Conservation (phyloP, 345 rosid genomes). For the Passiflora organensis region DNA sequence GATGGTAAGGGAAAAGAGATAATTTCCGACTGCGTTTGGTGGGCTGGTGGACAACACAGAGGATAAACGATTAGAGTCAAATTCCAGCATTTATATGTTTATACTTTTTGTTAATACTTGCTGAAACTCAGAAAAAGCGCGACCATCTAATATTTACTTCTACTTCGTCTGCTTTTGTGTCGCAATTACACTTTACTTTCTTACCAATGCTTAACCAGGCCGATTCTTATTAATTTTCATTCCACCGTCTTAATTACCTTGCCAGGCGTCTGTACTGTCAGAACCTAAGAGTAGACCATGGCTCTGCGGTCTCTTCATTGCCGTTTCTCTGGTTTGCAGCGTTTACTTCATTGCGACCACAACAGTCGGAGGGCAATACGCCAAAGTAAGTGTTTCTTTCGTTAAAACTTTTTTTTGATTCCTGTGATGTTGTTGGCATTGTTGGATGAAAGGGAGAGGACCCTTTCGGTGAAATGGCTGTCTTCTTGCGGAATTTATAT, state of each 20-base stretch:
- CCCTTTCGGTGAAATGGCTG: not conserved
- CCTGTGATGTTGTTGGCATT: not conserved
- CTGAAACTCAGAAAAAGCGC: not conserved
- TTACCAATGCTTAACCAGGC: too few relatives aligned
- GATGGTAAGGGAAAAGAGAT: not conserved
- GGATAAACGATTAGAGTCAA: not conserved
- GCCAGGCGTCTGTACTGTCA: conserved; percentile 37
- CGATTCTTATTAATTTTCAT: not conserved
- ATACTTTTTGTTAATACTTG: not conserved
- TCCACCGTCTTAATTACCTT: conserved; percentile 5
- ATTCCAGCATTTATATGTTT: not conserved
- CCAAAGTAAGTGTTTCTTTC: conserved; percentile 43
- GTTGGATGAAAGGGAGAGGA: not conserved
- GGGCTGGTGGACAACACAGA: not conserved
- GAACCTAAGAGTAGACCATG: conserved; percentile 50
- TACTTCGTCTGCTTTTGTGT: not conserved
- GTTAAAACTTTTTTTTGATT: not conserved
- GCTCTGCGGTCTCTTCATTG: conserved; percentile 44
- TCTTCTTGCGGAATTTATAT: not conserved
- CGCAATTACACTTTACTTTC: not conserved
- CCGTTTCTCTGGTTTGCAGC: conserved; percentile 43
- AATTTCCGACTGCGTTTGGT: not conserved
- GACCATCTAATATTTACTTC: not conserved
- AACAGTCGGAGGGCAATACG: conserved; percentile 40
- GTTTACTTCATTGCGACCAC: conserved; percentile 56